Evolutionary conservation across 2,329 filamentous ascomycete genomes (phyloP).

Genomic region (Ilyonectria destructans): DNA sequence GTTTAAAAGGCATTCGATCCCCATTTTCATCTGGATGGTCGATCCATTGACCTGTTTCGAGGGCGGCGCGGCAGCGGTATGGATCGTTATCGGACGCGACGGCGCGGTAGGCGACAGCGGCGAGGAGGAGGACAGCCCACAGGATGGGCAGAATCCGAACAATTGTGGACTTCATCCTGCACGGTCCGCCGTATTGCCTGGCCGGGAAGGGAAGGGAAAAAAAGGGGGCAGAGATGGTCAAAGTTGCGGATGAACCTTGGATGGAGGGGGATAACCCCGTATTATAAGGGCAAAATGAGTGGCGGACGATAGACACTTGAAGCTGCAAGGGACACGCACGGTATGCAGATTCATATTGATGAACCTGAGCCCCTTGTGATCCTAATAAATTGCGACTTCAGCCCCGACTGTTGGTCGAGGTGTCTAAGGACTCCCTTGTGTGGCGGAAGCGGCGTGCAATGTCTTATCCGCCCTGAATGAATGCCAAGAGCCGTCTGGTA

Average conservation of each 20-base stretch:
- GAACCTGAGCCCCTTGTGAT: no score
- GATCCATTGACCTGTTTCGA: slow-evolving; percentile 67
- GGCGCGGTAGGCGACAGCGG: slow-evolving; percentile 9
- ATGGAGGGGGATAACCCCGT: not conserved
- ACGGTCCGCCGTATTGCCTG: not conserved
- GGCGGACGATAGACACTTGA: no score
- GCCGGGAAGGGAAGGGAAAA: not conserved
- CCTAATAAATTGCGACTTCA: no score
- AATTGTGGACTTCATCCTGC: not conserved
- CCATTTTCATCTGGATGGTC: slow-evolving; percentile 50
- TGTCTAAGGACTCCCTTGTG: not conserved
- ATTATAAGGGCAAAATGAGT: not conserved
- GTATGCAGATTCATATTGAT: no score
- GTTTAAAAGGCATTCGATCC: slow-evolving; percentile 54
- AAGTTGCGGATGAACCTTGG: not conserved
- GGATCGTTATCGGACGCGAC: slow-evolving; percentile 56
- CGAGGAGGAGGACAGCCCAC: slow-evolving; percentile 17
- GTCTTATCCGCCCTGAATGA: no score
- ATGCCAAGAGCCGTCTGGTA: no score
- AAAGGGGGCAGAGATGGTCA: not conserved
- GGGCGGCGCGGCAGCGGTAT: slow-evolving; percentile 67
- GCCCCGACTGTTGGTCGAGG: not conserved
- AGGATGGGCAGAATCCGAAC: slow-evolving; percentile 15
- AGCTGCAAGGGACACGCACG: no score
- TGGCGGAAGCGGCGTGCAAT: not conserved